Evolutionary conservation across 192 early-diverging fungal genomes (phyloP).

Genomic region (Umbelopsis sp.): DNA sequence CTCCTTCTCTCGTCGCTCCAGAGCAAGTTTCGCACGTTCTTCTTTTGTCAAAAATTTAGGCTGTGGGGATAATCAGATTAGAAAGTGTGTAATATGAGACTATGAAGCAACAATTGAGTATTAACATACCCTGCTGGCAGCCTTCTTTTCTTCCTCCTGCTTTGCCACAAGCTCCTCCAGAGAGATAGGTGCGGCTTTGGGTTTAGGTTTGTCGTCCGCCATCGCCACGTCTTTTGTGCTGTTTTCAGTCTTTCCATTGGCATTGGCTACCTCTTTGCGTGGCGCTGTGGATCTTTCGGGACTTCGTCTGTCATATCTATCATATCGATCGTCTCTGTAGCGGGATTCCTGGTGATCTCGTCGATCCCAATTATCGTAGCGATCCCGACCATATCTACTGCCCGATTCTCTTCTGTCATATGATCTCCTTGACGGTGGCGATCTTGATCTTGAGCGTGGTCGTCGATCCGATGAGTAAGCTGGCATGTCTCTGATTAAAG

Average conservation of each 20-base stretch:
- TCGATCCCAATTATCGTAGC: slow-evolving; percentile 35
- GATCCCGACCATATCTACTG: slow-evolving; percentile 26
- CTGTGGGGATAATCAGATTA: slow-evolving; percentile 31
- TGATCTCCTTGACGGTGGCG: background rate
- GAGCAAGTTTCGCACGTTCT: slow-evolving; percentile 83
- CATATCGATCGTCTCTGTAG: slow-evolving; percentile 23
- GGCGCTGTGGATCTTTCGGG: slow-evolving; percentile 17
- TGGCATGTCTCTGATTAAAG: background rate
- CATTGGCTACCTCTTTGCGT: slow-evolving; percentile 3
- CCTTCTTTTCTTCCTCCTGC: slow-evolving; percentile 66
- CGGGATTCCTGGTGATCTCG: slow-evolving; percentile 26
- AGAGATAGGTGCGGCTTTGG: slow-evolving; percentile 66
- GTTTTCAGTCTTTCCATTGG: slow-evolving; percentile 27
- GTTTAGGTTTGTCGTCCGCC: background rate
- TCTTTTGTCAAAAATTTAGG: slow-evolving; percentile 91
- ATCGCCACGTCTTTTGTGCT: slow-evolving; percentile 5
- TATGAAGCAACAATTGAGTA: background rate
- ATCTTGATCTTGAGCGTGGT: background rate
- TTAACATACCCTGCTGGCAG: slow-evolving; percentile 55
- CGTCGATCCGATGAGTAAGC: slow-evolving; percentile 17
- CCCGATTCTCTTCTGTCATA: background rate
- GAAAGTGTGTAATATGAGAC: slow-evolving; percentile 1
- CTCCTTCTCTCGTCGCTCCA: slow-evolving; percentile 80
- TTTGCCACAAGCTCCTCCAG: slow-evolving; percentile 76
- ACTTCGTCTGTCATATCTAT: slow-evolving; percentile 23